Base-by-base conservation (phyloP, 495 filamentous ascomycete genomes). In the Gamarada debralockiae region DNA sequence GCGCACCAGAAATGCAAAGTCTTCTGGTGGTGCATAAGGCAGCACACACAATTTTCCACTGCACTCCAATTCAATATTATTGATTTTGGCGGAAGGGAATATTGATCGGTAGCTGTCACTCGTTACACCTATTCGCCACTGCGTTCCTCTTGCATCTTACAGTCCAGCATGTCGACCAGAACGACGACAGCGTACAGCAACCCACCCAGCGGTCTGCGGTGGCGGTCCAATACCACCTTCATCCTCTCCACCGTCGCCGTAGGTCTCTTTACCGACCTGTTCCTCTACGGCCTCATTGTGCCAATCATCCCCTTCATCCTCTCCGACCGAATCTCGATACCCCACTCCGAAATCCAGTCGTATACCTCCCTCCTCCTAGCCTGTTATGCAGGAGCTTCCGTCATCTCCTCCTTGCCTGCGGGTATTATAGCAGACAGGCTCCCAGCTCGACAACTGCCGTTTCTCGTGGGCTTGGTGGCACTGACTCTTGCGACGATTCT, bases 271-370 rank as follows among this genome's bases (percentile, higher is more conserved):
- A 83, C 59, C 10, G 59, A 86, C 63, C 64, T 84, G 55, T 77
- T 78, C 54, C 66, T 78, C 20, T 78, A 74, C 70, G 80, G 80
- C 56, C 64, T 86, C 46, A 71, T 86, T 27, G 77, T 86, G 1
- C 84, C 84, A 1, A 75, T 86, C 44, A 67, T 85, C 42, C 84
- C 84, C 18, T 85, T 76, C 52, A 76, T 85, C 48, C 73, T 86
- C 1, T 50, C 65, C 21, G 71, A 73, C 34, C 75, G 81, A 12
- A 67, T 85, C 33, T 47, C 69, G 23, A 48, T 85, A 9, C 75
- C 80, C 0, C 68, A 70, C 15, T 48, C 69, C 9, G 55, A 77
- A 58, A 75, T 77, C 55, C 82, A 86, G 64, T 63, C 65, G 56
- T 63, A 71, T 54, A 67, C 73, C 3, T 80, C 77, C 7, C 62